Base-by-base conservation (phyloP, 2,329 filamentous ascomycete genomes). In the Neurospora sp. region DNA sequence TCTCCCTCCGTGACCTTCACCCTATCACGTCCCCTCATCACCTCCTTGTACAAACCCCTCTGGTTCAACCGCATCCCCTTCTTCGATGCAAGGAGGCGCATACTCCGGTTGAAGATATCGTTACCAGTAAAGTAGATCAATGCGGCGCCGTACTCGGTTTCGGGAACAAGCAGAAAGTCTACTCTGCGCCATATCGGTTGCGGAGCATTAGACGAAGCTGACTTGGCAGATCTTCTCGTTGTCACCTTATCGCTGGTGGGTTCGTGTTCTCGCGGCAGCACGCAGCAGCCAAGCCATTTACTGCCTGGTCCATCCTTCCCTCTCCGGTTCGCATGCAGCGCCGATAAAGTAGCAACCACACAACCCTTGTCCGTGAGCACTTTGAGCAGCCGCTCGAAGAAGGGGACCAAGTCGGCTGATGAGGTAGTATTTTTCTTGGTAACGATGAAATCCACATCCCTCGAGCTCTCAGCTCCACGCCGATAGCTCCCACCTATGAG, bases 71-170 rank as follows among this genome's bases (percentile, higher is more conserved):
- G 82, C 92, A 96, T 93, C 0, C 89, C 87, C 80, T 92, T 96
- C 80, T 89, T 93, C 46, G 89, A 87, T 15, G 93, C 93, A 73
- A 97, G 79, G 17, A 79, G 80, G 73, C 95, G 83, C 78, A 97
- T 87, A 76, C 92, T 96, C 17, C 94, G 85, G 78, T 97, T 97
- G 82, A 97, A 97, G 40, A 97, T 91, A 77, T 97, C 94, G 74
- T 97, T 96, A 0, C 95, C 95, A 0, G 95, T 97, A 77, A 97
- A 98, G 77, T 97, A 97, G n/a, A 97, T 86, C 72, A 97, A 78
- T 0, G 94, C 93, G 0, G 92, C 94, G 1, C 95, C 95, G 68
- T 93, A 84, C 79, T 97, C 90, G 1, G 86, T 83, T 74, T 89
- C 89, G 0, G 94, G 93, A 0, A 97, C 94, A 4, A 96, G 85